Evolutionary conservation across 1,284 basidiomycete species (phyloP), one percentile per base, ranked within the genome.

Genomic region (Amylostereum chailletii): DNA sequence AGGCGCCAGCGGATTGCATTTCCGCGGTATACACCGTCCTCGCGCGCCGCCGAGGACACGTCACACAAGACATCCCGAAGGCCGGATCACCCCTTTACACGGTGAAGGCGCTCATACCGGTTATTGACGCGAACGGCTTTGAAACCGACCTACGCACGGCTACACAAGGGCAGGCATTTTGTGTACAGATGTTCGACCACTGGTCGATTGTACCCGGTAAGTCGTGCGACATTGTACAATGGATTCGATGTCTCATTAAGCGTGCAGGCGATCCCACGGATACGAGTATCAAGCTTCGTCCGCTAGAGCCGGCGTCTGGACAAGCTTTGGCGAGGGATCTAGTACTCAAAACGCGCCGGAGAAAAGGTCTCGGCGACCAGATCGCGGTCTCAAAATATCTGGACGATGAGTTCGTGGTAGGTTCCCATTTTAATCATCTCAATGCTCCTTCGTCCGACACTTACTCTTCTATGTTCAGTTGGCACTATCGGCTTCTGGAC

Each of bases 121-220:
- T 97, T 38, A 93, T 99, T 56, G 96, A 99, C 62, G 91, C 96
- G 34, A 98, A 97, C 62, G 96, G 96, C 0, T 99, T 99, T 67
- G 96, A 99, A 72, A 97, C 94, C 4, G 96, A 99, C 71, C 69
- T 99, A 62, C 75, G 96, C 58, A 98, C 94, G 38, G 92, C 94
- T 46, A 99, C 96, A 29, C 90, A 96, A 66, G 96, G 96, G 27
- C 94, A 97, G 67, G 96, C 96, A 10, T 98, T 99, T 72, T 94
- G 90, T 60, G 72, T 95, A 57, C 94, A 97, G 68, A 81, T 88
- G 51, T 99, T 99, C 67, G 93, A 96, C 66, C 96, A 99, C 63
- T 99, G 96, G 95, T 88, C 89, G 39, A 91, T 97, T 60, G 95
- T 98, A 10, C 95, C 95, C 55, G 95, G 94, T 82, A 60, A 51